phyloP scores from a whole-genome alignment of 176 grass and related monocot species.

The Saccharum officinarum region DNA sequence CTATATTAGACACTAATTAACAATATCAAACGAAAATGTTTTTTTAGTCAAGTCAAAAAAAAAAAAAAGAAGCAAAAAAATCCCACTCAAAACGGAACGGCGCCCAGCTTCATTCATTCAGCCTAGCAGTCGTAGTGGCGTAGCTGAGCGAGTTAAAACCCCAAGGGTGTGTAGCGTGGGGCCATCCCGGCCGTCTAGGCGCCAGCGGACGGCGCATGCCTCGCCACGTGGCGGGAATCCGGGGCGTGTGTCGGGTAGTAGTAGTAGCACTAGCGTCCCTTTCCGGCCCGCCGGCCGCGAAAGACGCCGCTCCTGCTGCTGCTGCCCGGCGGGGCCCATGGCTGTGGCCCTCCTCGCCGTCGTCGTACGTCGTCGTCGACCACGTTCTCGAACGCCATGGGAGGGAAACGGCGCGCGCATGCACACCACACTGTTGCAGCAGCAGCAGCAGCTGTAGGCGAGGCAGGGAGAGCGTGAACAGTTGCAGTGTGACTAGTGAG shows the following conservation, averaged over 20 bases:
- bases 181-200: slow-evolving; percentile 43
- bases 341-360: background rate
- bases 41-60: no score
- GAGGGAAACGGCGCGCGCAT: background rate
- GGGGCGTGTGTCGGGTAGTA: slow-evolving; percentile 17
- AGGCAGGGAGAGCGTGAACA: background rate
- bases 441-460: background rate
- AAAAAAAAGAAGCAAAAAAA: no score
- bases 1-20: no score
- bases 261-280: background rate
- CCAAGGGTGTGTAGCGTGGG: slow-evolving; percentile 19
- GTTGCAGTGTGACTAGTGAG: slow-evolving; percentile 13
- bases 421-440: background rate
- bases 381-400: slow-evolving; percentile 15
- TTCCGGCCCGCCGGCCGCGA: slow-evolving; percentile 11
- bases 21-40: no score
- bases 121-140: background rate
- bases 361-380: background rate
- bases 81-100: background rate
- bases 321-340: background rate
- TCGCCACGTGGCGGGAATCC: slow-evolving; percentile 43
- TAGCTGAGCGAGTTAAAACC: slow-evolving; percentile 25
- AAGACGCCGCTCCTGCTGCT: background rate
- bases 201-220: slow-evolving; percentile 39
- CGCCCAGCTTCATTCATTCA: background rate